Percentiles rank a stretch among this genome's conserved stretches.
phyloP scores from a whole-genome alignment of 331 rosid species.

The Stylosanthes scabra region DNA sequence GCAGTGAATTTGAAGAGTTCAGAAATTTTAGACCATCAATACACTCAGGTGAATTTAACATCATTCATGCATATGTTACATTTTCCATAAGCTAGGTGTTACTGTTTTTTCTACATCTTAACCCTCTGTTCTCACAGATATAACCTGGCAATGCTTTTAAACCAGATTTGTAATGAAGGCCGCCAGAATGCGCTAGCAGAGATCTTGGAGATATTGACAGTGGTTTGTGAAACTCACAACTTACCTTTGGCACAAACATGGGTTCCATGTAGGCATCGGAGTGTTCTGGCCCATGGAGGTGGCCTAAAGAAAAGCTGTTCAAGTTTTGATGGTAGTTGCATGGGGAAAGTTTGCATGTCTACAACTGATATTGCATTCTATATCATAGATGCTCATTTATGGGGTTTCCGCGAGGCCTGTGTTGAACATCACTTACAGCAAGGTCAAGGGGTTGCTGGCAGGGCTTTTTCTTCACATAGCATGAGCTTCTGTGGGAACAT shows the following conservation, averaged over 20 bases:
- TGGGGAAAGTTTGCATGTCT: slow-evolving; percentile 95
- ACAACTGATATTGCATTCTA: slow-evolving; percentile 87
- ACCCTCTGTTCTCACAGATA: slow-evolving; percentile 70
- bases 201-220: slow-evolving; percentile 90
- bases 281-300: slow-evolving; percentile 83
- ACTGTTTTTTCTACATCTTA: slow-evolving; percentile 47
- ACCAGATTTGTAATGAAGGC: slow-evolving; percentile 96
- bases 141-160: slow-evolving; percentile 88
- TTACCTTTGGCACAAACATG: slow-evolving; percentile 97
- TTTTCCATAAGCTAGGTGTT: slow-evolving; percentile 35
- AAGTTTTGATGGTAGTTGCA: slow-evolving; percentile 93
- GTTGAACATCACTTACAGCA: slow-evolving; percentile 92
- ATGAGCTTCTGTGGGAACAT: slow-evolving; percentile 77
- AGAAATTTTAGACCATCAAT: slow-evolving; percentile 72
- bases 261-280: slow-evolving; percentile 97
- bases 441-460: slow-evolving; percentile 97
- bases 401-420: slow-evolving; percentile 97
- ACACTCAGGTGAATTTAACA: slow-evolving; percentile 68
- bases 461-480: slow-evolving; percentile 73
- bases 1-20: slow-evolving; percentile 91
- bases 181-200: slow-evolving; percentile 88
- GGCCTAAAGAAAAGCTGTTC: slow-evolving; percentile 89
- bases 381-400: slow-evolving; percentile 81
- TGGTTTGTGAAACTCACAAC: slow-evolving; percentile 85
- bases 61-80: slow-evolving; percentile 11